These are phyloP conservation scores for Didymosphaeria variabile DNA, from an alignment of 2,329 filamentous ascomycete genomes.

Conservation along the genomic window DNA sequence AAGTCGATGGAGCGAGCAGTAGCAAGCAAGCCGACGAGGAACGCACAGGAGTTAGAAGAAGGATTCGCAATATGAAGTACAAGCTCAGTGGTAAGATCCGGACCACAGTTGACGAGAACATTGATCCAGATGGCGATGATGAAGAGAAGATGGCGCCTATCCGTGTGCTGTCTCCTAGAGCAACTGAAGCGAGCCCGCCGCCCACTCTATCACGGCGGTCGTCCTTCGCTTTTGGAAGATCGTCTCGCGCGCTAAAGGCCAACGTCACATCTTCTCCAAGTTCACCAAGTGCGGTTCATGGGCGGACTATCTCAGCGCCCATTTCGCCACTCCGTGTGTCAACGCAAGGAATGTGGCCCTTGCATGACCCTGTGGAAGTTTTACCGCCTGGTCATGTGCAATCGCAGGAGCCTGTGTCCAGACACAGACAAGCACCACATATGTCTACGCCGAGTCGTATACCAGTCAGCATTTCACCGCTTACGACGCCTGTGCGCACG, in stretches of 20 bases:
- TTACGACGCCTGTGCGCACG: neutral
- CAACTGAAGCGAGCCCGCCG: neutral
- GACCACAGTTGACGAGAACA: neutral
- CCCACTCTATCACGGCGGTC: neutral
- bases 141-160: slow-evolving; percentile 9
- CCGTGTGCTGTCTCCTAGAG: slow-evolving; percentile 4
- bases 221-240: neutral
- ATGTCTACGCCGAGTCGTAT: slow-evolving; percentile 7
- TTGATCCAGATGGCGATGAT: neutral
- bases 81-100: neutral
- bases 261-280: neutral
- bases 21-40: slow-evolving; percentile 6
- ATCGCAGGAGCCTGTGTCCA: neutral
- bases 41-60: slow-evolving; percentile 1
- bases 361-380: neutral
- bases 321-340: neutral
- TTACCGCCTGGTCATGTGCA: neutral
- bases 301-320: neutral
- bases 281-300: neutral
- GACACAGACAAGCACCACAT: neutral
- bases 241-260: neutral
- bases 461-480: neutral
- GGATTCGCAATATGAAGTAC: neutral
- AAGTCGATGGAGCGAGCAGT: slow-evolving; percentile 13
- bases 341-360: neutral